Percentiles rank a stretch among this genome's conserved stretches.
Conservation (phyloP, 2,329 filamentous ascomycete genomes). For the Paracoccidioides brasiliensis region DNA sequence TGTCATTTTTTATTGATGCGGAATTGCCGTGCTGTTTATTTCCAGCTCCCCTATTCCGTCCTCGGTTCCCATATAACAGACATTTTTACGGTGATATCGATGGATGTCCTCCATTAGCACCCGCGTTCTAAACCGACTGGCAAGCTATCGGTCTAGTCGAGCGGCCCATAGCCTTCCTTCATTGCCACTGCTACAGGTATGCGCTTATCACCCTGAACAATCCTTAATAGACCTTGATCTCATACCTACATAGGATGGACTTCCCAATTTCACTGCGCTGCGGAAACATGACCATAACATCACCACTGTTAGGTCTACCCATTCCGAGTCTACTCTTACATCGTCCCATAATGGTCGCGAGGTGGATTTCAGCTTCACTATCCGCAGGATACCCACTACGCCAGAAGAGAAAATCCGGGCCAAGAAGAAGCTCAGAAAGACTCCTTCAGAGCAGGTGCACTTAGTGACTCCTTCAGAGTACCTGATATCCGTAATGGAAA, state of each 20-base stretch:
- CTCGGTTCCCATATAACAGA: neutral
- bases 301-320: neutral
- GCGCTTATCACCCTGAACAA: neutral
- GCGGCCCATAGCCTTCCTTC: neutral
- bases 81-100: neutral
- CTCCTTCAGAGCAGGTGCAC: neutral
- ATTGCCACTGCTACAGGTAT: neutral
- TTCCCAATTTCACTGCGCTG: neutral
- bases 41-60: neutral
- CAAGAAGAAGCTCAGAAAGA: neutral
- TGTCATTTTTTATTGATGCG: neutral
- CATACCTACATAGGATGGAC: neutral
- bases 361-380: too few species aligned
- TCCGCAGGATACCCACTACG: neutral
- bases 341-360: neutral
- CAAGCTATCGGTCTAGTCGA: neutral
- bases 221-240: neutral
- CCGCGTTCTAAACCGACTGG: constrained; percentile 3
- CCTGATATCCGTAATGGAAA: constrained; percentile 7
- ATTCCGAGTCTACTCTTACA: neutral
- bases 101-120: constrained; percentile 9
- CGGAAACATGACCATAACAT: neutral
- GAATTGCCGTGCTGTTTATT: neutral
- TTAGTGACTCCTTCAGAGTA: neutral
- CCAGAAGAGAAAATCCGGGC: neutral